Evolutionary conservation across 2,329 filamentous ascomycete genomes (phyloP), one percentile per base, ranked within the genome.

Genomic region (Aspergillus ochraceus): DNA sequence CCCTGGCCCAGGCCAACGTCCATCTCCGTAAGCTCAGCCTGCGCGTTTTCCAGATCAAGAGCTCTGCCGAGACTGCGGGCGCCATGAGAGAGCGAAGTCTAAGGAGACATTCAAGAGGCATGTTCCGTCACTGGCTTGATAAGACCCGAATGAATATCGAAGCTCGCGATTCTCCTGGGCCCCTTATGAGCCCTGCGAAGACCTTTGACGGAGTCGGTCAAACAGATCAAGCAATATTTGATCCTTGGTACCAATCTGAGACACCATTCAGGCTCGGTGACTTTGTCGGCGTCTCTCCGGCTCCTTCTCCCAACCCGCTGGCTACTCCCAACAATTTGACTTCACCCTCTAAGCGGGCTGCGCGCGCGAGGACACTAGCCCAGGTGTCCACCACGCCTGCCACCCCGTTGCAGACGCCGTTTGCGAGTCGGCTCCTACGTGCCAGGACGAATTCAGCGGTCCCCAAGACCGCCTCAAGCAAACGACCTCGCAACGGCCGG

Each of bases 11-110:
- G 4, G 80, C 83, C 14, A 76, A 77, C 11, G 74, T 73, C 14
- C 78, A 77, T 24, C 73, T 87, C 58, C 84, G 83, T 68, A 84
- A 81, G 66, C 73, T 87, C n/a, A 84, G 83, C 55, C 83, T 86
- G 72, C 80, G 80, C 8, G 74, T 84, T 2, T 87, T 87, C 72
- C 83, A 85, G 46, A 73, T 84, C 4, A 76, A 77, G 24, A 80
- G 80, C 54, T 79, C 79, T 24, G 71, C 77, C 10, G 80, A 86
- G 58, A 84, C 79, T 46, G 83, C 84, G 0, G 75, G 81, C 39
- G 82, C 83, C 6, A 74, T 87, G 63, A 76, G 77, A 53, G 77
- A 81, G 19, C 76, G 84, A 19, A 85, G 83, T 61, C 76, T 82
- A 42, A 78, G 83, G 57, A 83, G 83, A 62, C 85, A 87, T 68